Conservation (phyloP, 2,329 filamentous ascomycete genomes). For the Zalaria obscura region DNA sequence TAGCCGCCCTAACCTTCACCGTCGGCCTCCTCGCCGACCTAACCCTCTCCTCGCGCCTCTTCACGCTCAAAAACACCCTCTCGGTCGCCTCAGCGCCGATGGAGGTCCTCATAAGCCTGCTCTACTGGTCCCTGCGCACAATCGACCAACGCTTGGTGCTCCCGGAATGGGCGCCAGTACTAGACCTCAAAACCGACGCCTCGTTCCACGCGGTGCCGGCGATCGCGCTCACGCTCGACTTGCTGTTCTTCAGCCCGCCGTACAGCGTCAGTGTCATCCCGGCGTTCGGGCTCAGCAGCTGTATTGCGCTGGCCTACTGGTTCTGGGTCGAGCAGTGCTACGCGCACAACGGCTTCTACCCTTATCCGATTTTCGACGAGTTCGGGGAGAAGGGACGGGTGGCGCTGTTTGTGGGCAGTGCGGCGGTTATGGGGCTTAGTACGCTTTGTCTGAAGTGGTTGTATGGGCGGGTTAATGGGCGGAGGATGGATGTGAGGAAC, state of each 20-base stretch:
- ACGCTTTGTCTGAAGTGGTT: conserved; percentile 55
- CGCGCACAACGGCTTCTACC: conserved; percentile 57
- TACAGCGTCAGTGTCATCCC: conserved; percentile 52
- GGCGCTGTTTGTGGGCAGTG: conserved; percentile 47
- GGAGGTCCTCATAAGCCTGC: conserved; percentile 53
- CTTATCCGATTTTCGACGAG: conserved; percentile 70
- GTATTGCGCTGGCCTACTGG: conserved; percentile 56
- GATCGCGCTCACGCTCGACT: conserved; percentile 48
- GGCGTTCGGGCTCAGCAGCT: conserved; percentile 43
- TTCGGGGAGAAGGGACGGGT: conserved; percentile 52
- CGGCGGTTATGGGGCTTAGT: conserved; percentile 55
- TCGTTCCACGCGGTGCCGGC: conserved; percentile 55
- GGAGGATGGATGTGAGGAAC: conserved; percentile 7
- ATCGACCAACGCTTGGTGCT: conserved; percentile 40
- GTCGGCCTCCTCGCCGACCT: conserved; percentile 52
- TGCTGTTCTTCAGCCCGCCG: conserved; percentile 56
- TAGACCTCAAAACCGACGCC: conserved; percentile 40
- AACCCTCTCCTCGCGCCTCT: conserved; percentile 42
- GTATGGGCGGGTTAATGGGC: conserved; percentile 53
- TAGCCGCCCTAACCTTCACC: conserved; percentile 47
- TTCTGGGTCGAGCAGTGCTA: conserved; percentile 64
- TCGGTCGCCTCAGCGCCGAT: conserved; percentile 53
- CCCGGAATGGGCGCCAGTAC: conserved; percentile 25
- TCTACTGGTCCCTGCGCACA: conserved; percentile 58
- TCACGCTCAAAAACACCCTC: conserved; percentile 52